Base-by-base conservation (phyloP, 2,329 filamentous ascomycete species). In the Catunica adiposa region DNA sequence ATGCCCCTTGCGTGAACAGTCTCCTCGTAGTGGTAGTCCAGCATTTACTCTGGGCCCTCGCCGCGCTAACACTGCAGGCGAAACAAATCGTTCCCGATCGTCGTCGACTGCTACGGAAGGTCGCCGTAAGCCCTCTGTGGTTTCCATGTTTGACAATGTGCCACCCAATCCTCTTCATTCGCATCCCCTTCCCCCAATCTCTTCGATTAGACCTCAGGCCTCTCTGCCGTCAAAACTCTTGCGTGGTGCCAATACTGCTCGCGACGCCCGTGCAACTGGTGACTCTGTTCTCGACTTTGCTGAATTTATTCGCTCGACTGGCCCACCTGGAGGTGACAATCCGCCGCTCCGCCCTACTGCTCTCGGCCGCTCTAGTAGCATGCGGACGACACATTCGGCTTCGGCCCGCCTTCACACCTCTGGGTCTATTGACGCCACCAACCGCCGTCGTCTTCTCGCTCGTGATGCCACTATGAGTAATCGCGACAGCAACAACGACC, bases 261-360 rank as follows among this genome's bases (percentile, higher is more conserved):
- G 89, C 60, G 89, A 95, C 61, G 82, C 88, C 1, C 78, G 84
- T 59, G 73, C 85, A 7, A 75, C 80, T 8, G 73, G 75, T 3
- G 84, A 89, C 59, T 87, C 87, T 0, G 79, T 84, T 7, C 75
- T 81, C 48, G 89, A 95, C 63, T 87, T 96, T 69, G 86, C 88
- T 22, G 84, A 94, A 58, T 96, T 95, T 65, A 87, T 94, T 63
- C 83, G 87, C 58, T 86, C 84, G 0, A 94, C 88, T 29, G 88
- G 87, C 1, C 85, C 90, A 15, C 65, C 74, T n/a, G 70, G 69
- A 11, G 56, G 55, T 38, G 72, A 72, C 46, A 69, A 65, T 51
- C 63, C 68, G 7, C 62, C 61, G 11, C 17, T 59, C 14, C 56
- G 47, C 38, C 57, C 65, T 31, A 48, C 59, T 31, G 61, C 64